phyloP scores from a whole-genome alignment of 176 grass and related monocot genomes.

The Alloteropsis semialata region DNA sequence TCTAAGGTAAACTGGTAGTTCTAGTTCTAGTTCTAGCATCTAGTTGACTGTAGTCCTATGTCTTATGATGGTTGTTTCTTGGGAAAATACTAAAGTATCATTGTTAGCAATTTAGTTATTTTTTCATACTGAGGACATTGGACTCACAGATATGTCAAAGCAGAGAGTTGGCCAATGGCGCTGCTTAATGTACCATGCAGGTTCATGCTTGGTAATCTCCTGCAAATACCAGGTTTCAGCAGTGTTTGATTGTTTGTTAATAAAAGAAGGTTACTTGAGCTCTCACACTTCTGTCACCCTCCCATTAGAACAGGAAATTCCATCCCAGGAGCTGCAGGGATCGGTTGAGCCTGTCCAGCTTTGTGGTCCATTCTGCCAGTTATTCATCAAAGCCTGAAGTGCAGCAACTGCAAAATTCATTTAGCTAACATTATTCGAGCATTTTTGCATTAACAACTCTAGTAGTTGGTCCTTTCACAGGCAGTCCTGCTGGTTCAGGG shows the following conservation, averaged over 20 bases:
- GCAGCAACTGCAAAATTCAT: constrained; percentile 50
- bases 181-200: constrained; percentile 59
- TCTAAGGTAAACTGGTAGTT: constrained; percentile 5
- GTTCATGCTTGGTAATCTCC: constrained; percentile 62
- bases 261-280: constrained; percentile 1
- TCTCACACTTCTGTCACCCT: constrained; percentile 72
- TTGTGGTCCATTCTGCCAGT: constrained; percentile 71
- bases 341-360: constrained; percentile 63
- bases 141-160: constrained; percentile 76
- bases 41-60: background rate
- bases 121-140: constrained; percentile 11
- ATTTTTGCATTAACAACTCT: constrained; percentile 14
- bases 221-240: constrained; percentile 38
- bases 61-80: background rate
- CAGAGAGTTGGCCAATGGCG: constrained; percentile 54
- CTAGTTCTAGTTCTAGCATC: background rate
- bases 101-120: background rate
- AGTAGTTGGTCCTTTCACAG: background rate
- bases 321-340: constrained; percentile 81
- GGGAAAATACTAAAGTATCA: constrained; percentile 14
- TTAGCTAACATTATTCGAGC: constrained; percentile 24
- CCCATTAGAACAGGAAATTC: constrained; percentile 62
- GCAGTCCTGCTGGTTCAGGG: background rate
- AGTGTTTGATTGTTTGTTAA: constrained; percentile 1
- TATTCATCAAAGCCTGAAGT: constrained; percentile 50